Evolutionary conservation across 495 filamentous ascomycete genomes (phyloP).

Genomic region (Lichenothelia convexa): DNA sequence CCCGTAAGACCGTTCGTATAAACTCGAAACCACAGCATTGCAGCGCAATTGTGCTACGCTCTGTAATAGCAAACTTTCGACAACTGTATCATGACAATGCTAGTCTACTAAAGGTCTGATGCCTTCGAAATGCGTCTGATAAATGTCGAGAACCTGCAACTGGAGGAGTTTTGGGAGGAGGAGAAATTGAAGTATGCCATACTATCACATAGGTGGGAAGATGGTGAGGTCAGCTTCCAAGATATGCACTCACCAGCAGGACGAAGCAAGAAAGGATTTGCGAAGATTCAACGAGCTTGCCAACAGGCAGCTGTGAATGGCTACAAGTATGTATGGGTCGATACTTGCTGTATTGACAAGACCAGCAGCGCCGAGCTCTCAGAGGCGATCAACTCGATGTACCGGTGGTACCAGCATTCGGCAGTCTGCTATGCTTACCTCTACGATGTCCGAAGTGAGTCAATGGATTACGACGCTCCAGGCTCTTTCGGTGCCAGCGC

Average conservation of each 20-base stretch:
- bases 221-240: background rate
- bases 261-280: background rate
- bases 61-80: too few relatives aligned
- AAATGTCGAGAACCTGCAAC: background rate
- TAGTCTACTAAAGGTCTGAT: too few relatives aligned
- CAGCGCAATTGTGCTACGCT: too few relatives aligned
- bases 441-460: background rate
- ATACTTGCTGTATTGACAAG: conserved; percentile 8
- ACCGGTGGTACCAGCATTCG: conserved; percentile 4
- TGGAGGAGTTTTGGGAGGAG: background rate
- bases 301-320: background rate
- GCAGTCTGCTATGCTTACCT: conserved; percentile 5
- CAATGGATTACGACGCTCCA: background rate
- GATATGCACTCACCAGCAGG: background rate
- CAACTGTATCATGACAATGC: too few relatives aligned
- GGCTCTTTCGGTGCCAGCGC: background rate
- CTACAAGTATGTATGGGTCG: background rate
- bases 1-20: too few relatives aligned
- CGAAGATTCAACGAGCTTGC: background rate
- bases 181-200: background rate
- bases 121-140: background rate
- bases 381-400: conserved; percentile 6
- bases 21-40: too few relatives aligned
- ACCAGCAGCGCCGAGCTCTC: conserved; percentile 4
- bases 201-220: background rate